Percentiles rank a stretch among this genome's conserved stretches.
These are phyloP conservation scores for Scutellaria minor DNA, from an alignment of 257 asterid genomes.

Conservation along the genomic window DNA sequence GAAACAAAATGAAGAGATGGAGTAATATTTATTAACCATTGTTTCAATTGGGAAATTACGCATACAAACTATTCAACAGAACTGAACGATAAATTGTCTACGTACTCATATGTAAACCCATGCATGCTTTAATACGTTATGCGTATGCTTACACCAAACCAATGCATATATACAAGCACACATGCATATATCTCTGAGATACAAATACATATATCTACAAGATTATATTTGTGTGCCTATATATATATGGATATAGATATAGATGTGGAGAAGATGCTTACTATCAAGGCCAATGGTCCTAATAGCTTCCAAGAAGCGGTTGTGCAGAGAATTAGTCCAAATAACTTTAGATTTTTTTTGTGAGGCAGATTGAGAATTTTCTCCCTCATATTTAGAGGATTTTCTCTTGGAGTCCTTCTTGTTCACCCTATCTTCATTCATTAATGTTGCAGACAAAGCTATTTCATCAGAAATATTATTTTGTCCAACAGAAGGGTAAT, in stretches of 20 bases:
- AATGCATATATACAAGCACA: too few relatives aligned
- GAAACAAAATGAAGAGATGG: too few relatives aligned
- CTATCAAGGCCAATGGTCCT: conserved; percentile 55
- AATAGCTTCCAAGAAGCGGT: conserved; percentile 65
- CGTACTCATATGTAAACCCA: too few relatives aligned
- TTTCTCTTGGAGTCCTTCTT: conserved; percentile 31
- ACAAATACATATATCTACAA: not conserved
- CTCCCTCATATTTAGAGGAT: conserved; percentile 32
- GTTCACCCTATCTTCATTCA: conserved; percentile 1
- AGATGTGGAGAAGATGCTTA: conserved; percentile 36
- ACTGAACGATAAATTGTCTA: too few relatives aligned
- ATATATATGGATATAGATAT: not conserved
- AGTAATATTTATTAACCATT: too few relatives aligned
- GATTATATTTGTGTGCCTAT: not conserved
- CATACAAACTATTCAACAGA: too few relatives aligned
- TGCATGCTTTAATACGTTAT: too few relatives aligned
- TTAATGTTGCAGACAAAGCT: conserved; percentile 21
- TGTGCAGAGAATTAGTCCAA: conserved; percentile 64
- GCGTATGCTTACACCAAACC: too few relatives aligned
- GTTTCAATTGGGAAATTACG: too few relatives aligned
- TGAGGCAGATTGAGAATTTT: conserved; percentile 18
- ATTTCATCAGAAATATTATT: not conserved
- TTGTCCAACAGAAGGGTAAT: not conserved
- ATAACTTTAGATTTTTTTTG: conserved; percentile 46
- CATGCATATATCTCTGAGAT: too few relatives aligned